Conservation (phyloP, 2,329 filamentous ascomycete genomes). For the Xylariaceae sp. region DNA sequence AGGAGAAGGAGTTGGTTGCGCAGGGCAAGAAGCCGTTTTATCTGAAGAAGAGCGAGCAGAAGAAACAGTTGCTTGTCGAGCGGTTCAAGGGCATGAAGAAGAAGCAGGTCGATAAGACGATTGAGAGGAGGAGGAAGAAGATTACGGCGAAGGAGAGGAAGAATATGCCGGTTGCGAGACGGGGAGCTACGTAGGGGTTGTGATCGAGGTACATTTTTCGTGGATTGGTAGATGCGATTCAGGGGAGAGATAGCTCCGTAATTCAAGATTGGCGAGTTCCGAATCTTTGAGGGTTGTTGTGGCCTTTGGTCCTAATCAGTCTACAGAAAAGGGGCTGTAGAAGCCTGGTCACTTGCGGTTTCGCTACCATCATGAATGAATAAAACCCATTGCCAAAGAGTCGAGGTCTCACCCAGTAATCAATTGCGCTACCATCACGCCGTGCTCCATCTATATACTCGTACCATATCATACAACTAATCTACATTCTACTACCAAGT, state of each 20-base stretch:
- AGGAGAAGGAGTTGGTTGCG: conserved; percentile 78
- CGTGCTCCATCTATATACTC: neutral
- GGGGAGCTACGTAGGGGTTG: conserved; percentile 23
- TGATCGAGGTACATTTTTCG: neutral
- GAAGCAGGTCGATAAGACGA: conserved; percentile 74
- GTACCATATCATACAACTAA: conserved; percentile 9
- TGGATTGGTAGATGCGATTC: neutral
- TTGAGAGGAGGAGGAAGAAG: conserved; percentile 89
- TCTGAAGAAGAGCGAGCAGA: conserved; percentile 86
- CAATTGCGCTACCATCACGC: neutral
- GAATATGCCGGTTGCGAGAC: conserved; percentile 56
- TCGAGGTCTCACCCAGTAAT: conserved; percentile 3
- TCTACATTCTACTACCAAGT: neutral
- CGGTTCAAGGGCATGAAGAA: conserved; percentile 79
- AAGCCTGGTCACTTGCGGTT: neutral
- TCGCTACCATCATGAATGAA: neutral
- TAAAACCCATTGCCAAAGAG: conserved; percentile 2
- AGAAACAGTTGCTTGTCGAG: conserved; percentile 75
- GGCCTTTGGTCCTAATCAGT: neutral
- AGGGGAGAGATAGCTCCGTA: neutral
- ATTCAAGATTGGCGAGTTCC: neutral
- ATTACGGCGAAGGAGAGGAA: conserved; percentile 78
- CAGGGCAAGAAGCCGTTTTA: conserved; percentile 92
- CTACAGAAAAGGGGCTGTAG: neutral
- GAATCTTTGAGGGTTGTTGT: neutral